Evolutionary conservation across 2,329 filamentous ascomycete species (phyloP).

Genomic region (Dactylellina parvicollis): DNA sequence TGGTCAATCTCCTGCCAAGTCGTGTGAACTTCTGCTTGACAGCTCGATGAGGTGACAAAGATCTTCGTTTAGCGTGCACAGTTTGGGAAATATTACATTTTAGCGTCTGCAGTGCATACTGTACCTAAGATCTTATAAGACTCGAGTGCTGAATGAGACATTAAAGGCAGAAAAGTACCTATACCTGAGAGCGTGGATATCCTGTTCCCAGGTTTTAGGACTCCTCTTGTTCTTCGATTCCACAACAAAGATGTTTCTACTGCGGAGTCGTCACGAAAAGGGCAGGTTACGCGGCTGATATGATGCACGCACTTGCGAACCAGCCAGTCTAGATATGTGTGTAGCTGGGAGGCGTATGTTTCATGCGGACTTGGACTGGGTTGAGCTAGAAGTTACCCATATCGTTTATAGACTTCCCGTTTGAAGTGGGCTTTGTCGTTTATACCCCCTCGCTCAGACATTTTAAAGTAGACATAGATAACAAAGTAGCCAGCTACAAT

Average conservation of each 20-base stretch:
- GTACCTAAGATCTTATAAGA: no score
- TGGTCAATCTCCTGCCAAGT: background rate
- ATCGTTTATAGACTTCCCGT: conserved; percentile 18
- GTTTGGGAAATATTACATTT: conserved; percentile 8
- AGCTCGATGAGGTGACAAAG: conserved; percentile 20
- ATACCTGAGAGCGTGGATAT: background rate
- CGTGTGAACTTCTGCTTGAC: conserved; percentile 1
- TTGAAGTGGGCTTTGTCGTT: background rate
- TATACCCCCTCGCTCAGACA: background rate
- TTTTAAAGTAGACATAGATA: background rate
- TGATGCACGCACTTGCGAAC: background rate
- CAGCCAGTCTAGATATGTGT: background rate
- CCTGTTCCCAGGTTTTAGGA: background rate
- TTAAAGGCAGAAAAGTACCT: conserved; percentile 5
- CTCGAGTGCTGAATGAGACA: no score
- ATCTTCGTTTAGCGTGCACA: conserved; percentile 7
- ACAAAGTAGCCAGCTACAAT: no score
- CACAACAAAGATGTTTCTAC: background rate
- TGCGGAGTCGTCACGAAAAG: background rate
- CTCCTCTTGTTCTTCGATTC: background rate
- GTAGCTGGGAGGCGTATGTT: background rate
- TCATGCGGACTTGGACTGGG: no score
- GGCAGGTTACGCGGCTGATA: background rate
- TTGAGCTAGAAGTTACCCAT: background rate
- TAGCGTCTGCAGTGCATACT: no score